Evolutionary conservation across 495 filamentous ascomycete species (phyloP), one percentile per base, ranked within the genome.

Genomic region (Neurospora tetrasperma): DNA sequence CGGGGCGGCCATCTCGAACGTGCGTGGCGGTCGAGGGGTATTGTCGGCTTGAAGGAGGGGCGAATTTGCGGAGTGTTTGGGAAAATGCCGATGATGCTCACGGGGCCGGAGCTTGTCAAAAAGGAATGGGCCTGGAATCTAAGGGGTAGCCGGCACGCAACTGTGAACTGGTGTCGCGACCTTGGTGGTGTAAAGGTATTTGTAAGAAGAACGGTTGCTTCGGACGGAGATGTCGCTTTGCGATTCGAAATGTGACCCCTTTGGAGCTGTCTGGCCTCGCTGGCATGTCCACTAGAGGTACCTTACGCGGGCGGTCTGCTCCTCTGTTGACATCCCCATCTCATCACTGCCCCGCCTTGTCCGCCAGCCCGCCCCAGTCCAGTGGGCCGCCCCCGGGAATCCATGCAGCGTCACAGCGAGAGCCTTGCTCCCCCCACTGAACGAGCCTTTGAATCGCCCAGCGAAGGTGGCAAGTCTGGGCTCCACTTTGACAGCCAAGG

Each of bases 1-100:
- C 18, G 91, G 91, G 74, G 90, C 87, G 70, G 93, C 90, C 93
- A 96, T 96, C 14, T 71, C 89, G 77, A 41, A 72, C 71, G 44
- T 66, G 54, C 27, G 54, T 35, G 54, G 54, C 54, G 27, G 54
- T 66, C 54, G 35, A 66, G 27, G 54, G 54, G 54, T 66, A 66
- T 27, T 66, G 27, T 35, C 54, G 54, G 27, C 54, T 66, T 66
- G 54, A 66, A 16, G 12, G 14, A 66, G 27, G 54, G 54, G 48
- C 48, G 14, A 66, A 66, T 35, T 66, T 35, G 27, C 54, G 14
- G 14, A 66, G 54, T 66, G 54, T 66, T 35, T 2, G 12, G 54
- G 14, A 66, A 14, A 66, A 66, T 7, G 54, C 9, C 54, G 54
- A 66, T 35, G 14, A 66, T 66, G 14, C 14, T 66, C 54, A 7